Base-by-base conservation (phyloP, 768 basidiomycete genomes). In the Psilocybe cyanescens region DNA sequence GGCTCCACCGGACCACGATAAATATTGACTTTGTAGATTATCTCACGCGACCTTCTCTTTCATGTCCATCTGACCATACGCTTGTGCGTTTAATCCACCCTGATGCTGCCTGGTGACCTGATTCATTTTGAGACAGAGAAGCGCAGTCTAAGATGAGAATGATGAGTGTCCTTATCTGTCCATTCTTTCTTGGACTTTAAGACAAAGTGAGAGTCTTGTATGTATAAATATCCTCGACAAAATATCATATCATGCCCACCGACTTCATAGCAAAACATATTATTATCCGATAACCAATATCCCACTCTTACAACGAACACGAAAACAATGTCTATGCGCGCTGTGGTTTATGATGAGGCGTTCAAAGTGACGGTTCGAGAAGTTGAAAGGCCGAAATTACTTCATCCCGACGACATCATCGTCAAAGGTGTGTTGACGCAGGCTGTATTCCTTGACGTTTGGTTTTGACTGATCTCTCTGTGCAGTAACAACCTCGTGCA, bases 371-470 rank as follows among this genome's bases (percentile, higher is more conserved):
- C 78, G 19, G 69, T 85, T 48, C 72, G 72, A n/a, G 69, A 81
- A 35, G 83, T 83, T n/a, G 70, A 72, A 52, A 81, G 77, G 61
- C 83, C 83, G 3, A 75, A 72, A 46, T 79, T 85, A 54, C 57
- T 76, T 29, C 83, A 85, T 67, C 82, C 83, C 0, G 82, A 83
- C 72, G 83, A 85, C 67, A 72, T 84, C 58, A 79, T 85, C 55
- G 81, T 85, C 29, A 82, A 75, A 73, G 71, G 82, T 78, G 31
- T 35, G 69, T 51, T 24, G 24, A 24, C 24, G 24, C 24, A 24
- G 24, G 30, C 39, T 53, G 7, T 17, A 29, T 12, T 19, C 58
- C 1, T 41, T 35, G n/a, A 30, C 12, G 37, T 49, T 19, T n/a
- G n/a, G 35, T 39, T 33, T 6, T 59, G 57, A 57, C 63, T 30